phyloP scores from a whole-genome alignment of 495 filamentous ascomycete species.

The Penicillium riverlandense region DNA sequence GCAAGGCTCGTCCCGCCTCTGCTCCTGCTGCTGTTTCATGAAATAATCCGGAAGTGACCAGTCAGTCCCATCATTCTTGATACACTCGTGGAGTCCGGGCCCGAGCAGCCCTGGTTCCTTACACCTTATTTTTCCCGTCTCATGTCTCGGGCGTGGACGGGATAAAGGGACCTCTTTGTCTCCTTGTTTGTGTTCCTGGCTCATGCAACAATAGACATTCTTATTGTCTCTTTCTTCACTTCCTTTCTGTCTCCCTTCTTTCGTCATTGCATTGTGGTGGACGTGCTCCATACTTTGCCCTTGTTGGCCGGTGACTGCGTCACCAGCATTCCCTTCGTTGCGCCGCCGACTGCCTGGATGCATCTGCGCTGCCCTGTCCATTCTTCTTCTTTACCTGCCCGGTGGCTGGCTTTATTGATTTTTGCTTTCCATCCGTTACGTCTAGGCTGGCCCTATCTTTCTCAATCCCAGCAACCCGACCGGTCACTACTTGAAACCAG shows the following conservation, averaged over 20 bases:
- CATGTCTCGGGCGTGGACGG: background rate
- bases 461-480: conserved; percentile 7
- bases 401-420: background rate
- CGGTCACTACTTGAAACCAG: background rate
- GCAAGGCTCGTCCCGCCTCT: too few relatives aligned
- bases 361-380: conserved; percentile 6
- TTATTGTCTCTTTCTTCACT: conserved; percentile 4
- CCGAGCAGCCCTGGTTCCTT: background rate
- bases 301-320: conserved; percentile 19
- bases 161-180: background rate
- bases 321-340: conserved; percentile 39
- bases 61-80: background rate
- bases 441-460: conserved; percentile 15
- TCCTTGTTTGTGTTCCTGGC: conserved; percentile 3
- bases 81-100: background rate
- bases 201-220: conserved; percentile 3
- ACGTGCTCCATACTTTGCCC: conserved; percentile 7
- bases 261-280: conserved; percentile 12
- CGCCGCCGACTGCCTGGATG: conserved; percentile 14
- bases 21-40: too few relatives aligned
- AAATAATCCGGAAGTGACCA: background rate
- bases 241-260: conserved; percentile 13
- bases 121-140: conserved; percentile 12
- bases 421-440: conserved; percentile 5
- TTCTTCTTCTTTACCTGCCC: conserved; percentile 4